These are phyloP conservation scores for Phanerodontia chrysosporium DNA, from an alignment of 768 basidiomycete genomes.

Conservation along the genomic window DNA sequence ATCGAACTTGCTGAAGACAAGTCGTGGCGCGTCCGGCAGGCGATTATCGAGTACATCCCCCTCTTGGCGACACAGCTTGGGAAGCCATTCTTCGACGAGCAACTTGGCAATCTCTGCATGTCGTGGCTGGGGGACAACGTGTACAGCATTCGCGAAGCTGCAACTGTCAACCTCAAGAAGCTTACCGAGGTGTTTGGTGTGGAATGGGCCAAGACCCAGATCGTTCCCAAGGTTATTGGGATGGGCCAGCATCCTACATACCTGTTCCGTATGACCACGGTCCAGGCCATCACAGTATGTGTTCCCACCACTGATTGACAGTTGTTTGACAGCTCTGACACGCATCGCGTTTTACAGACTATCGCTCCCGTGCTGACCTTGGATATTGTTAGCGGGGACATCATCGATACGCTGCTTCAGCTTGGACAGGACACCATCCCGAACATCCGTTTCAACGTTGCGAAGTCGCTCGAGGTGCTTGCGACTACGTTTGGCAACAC, in stretches of 20 bases:
- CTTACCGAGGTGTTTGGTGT: slow-evolving; percentile 98
- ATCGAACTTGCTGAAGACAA: slow-evolving; percentile 98
- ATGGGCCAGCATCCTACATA: slow-evolving; percentile 98
- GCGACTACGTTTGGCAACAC: slow-evolving; percentile 62
- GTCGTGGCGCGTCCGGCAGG: slow-evolving; percentile 98
- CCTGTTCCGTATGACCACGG: slow-evolving; percentile 96
- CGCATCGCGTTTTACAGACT: slow-evolving; percentile 50
- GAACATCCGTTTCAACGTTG: slow-evolving; percentile 98
- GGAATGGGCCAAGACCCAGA: slow-evolving; percentile 91
- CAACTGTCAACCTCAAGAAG: slow-evolving; percentile 93
- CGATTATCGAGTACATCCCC: slow-evolving; percentile 99
- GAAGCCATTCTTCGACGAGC: slow-evolving; percentile 95
- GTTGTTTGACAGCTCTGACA: background rate
- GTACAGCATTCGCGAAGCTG: slow-evolving; percentile 97
- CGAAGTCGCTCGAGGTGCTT: slow-evolving; percentile 89
- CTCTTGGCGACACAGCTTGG: slow-evolving; percentile 97
- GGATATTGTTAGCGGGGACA: slow-evolving; percentile 78
- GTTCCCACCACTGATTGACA: background rate
- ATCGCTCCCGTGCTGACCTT: slow-evolving; percentile 87
- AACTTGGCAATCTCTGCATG: slow-evolving; percentile 96
- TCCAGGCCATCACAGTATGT: slow-evolving; percentile 93
- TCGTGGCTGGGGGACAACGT: slow-evolving; percentile 98
- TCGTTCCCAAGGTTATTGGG: slow-evolving; percentile 94
- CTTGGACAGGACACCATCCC: slow-evolving; percentile 91
- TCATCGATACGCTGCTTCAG: slow-evolving; percentile 78